Conservation (phyloP, 2,329 filamentous ascomycete species). For the Phaeosphaeria sp. region DNA sequence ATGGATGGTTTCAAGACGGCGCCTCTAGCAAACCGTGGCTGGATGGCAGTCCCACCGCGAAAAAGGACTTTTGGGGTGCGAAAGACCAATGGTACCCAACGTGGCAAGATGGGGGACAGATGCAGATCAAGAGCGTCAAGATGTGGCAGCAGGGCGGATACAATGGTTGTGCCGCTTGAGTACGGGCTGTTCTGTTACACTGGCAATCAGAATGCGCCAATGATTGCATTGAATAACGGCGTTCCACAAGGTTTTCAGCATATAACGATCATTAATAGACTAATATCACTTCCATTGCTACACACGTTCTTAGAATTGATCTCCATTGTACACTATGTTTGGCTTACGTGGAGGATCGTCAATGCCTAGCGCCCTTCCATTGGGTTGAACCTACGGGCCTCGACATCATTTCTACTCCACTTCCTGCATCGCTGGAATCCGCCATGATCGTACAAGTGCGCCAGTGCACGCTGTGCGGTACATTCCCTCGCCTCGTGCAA, state of each 20-base stretch:
- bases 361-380: not conserved
- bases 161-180: slow-evolving; percentile 50
- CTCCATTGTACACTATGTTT: not conserved
- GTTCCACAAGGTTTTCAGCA: not conserved
- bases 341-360: not conserved
- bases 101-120: slow-evolving; percentile 68
- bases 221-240: not conserved
- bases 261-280: not conserved
- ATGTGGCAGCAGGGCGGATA: slow-evolving; percentile 59
- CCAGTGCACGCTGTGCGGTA: not conserved
- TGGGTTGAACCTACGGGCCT: not conserved
- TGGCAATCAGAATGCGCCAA: not conserved
- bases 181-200: not conserved
- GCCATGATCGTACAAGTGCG: not conserved
- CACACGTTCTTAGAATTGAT: not conserved
- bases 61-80: slow-evolving; percentile 78
- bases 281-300: not conserved
- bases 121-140: slow-evolving; percentile 73
- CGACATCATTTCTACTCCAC: not conserved
- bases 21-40: slow-evolving; percentile 79
- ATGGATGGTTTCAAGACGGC: slow-evolving; percentile 83
- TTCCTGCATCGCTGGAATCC: not conserved
- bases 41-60: slow-evolving; percentile 69
- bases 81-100: slow-evolving; percentile 71
- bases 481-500: not conserved